phyloP scores from a whole-genome alignment of 1,284 basidiomycete species.

The Apiotrichum domesticum region DNA sequence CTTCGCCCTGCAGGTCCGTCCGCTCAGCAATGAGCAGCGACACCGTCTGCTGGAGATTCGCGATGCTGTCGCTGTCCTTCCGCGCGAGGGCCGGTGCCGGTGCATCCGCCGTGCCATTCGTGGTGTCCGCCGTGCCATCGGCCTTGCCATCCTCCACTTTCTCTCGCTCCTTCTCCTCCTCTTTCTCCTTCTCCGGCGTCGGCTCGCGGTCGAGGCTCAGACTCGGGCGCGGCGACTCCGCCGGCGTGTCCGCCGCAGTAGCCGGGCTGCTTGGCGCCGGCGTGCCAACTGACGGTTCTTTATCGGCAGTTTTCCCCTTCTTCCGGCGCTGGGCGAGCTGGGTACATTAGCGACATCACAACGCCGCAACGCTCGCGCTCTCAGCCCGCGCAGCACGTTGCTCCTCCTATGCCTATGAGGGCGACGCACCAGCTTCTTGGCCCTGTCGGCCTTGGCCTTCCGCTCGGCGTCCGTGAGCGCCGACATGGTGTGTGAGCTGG shows the following conservation, averaged over 20 bases:
- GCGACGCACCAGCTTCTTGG: constrained; percentile 38
- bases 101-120: too few species aligned
- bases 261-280: constrained; percentile 8
- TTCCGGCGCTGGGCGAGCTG: constrained; percentile 29
- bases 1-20: constrained; percentile 30
- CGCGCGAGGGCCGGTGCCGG: background rate
- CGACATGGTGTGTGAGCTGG: background rate
- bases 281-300: constrained; percentile 7
- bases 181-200: constrained; percentile 2
- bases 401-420: too few species aligned
- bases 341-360: background rate
- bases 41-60: constrained; percentile 35
- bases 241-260: constrained; percentile 2
- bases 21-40: constrained; percentile 39
- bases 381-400: too few species aligned
- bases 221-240: constrained; percentile 26
- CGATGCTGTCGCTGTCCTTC: constrained; percentile 11
- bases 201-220: constrained; percentile 23
- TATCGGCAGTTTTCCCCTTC: constrained; percentile 23
- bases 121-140: background rate
- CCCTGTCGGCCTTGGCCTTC: constrained; percentile 43
- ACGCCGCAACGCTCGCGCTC: too few species aligned
- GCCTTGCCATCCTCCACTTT: too few species aligned
- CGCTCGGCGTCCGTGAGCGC: constrained; percentile 27
- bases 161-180: constrained; percentile 1